These are phyloP conservation scores for Coemansia reversa DNA, from an alignment of 192 early-diverging fungal genomes.

Conservation along the genomic window DNA sequence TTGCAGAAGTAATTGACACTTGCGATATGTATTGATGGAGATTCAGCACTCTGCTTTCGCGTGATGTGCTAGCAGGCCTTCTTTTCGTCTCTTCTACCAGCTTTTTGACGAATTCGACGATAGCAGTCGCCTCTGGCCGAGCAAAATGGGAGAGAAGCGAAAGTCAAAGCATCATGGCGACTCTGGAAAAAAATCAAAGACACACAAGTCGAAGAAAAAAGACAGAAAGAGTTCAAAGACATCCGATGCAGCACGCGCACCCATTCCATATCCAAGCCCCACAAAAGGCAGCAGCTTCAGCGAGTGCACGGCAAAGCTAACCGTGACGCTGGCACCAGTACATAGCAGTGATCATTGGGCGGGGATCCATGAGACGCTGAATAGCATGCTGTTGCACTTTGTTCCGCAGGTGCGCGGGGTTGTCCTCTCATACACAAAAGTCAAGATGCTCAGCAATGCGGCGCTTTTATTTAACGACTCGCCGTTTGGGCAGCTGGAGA, in stretches of 20 bases:
- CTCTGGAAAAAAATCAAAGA: slow-evolving; percentile 31
- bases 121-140: neutral
- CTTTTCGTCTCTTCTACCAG: neutral
- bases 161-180: slow-evolving; percentile 29
- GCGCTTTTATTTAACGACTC: slow-evolving; percentile 79
- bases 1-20: neutral
- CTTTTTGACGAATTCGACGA: neutral
- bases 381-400: slow-evolving; percentile 63
- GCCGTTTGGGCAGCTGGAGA: slow-evolving; percentile 78
- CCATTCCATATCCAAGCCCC: slow-evolving; percentile 35
- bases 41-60: neutral
- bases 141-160: slow-evolving; percentile 47
- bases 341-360: slow-evolving; percentile 42
- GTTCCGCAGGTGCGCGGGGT: slow-evolving; percentile 86
- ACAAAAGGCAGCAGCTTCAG: slow-evolving; percentile 39
- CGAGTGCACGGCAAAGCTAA: slow-evolving; percentile 37
- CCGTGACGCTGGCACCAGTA: slow-evolving; percentile 45
- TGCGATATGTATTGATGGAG: neutral
- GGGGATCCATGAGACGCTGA: slow-evolving; percentile 49
- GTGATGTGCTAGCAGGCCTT: neutral
- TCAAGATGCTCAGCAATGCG: slow-evolving; percentile 58
- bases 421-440: slow-evolving; percentile 75
- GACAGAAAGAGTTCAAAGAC: slow-evolving; percentile 12
- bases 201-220: slow-evolving; percentile 21
- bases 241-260: neutral